Percentiles rank a stretch among this genome's conserved stretches.
These are phyloP conservation scores for Sporobolomyces pararoseus DNA, from an alignment of 768 basidiomycete species.

Conservation along the genomic window DNA sequence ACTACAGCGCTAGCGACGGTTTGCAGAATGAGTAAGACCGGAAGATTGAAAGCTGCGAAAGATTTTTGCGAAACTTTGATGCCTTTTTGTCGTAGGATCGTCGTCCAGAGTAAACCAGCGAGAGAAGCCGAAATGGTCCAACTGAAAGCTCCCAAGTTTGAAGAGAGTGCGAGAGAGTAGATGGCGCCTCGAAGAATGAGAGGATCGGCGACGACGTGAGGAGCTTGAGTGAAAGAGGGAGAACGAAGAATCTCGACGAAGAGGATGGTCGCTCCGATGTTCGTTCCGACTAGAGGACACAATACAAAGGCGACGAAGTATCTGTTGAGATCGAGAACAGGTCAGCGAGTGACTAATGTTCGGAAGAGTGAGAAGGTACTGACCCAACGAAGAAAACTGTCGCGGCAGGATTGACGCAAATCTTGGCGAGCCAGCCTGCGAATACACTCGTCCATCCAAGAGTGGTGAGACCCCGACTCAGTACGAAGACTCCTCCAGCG, in stretches of 20 bases:
- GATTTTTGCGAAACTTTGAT: conserved; percentile 60
- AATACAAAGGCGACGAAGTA: conserved; percentile 37
- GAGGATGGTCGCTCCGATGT: conserved; percentile 86
- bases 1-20: conserved; percentile 66
- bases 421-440: conserved; percentile 59
- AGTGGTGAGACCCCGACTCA: conserved; percentile 74
- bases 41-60: conserved; percentile 69
- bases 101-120: conserved; percentile 78
- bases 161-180: conserved; percentile 68
- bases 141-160: conserved; percentile 85
- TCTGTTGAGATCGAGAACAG: conserved; percentile 54
- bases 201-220: conserved; percentile 34
- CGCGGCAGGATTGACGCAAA: conserved; percentile 56
- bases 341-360: background rate
- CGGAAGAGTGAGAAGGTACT: conserved; percentile 47
- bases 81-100: conserved; percentile 68
- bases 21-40: conserved; percentile 66
- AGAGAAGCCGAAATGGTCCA: conserved; percentile 84
- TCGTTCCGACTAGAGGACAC: conserved; percentile 65
- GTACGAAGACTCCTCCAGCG: conserved; percentile 89
- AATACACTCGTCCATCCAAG: conserved; percentile 88
- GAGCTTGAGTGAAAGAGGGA: conserved; percentile 10
- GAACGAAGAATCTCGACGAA: conserved; percentile 69
- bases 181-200: conserved; percentile 55
- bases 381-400: conserved; percentile 67